Conservation (phyloP, 768 basidiomycete species). For the Mycena galericulata region DNA sequence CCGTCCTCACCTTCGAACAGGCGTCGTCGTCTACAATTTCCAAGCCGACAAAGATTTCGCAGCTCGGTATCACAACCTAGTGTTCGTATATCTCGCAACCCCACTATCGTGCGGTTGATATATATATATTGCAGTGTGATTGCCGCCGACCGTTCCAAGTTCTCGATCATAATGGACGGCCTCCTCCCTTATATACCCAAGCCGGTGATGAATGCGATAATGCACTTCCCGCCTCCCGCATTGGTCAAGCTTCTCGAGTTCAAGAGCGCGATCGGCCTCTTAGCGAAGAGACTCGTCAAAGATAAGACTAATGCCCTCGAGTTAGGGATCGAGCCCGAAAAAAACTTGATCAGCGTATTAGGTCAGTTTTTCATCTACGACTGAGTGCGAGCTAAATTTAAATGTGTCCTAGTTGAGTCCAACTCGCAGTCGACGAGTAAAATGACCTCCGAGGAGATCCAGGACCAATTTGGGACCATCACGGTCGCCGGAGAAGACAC, state of each 20-base stretch:
- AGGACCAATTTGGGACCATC: conserved; percentile 31
- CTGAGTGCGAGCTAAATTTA: not conserved
- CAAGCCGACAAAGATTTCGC: conserved; percentile 35
- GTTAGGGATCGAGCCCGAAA: conserved; percentile 30
- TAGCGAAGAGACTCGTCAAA: conserved; percentile 29
- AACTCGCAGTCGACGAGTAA: conserved; percentile 29
- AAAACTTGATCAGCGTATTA: conserved; percentile 29
- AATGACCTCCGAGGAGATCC: conserved; percentile 29
- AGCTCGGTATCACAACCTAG: conserved; percentile 29
- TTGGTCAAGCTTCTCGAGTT: conserved; percentile 30
- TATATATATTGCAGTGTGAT: conserved; percentile 21
- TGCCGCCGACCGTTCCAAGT: conserved; percentile 31
- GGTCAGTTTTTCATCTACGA: not conserved
- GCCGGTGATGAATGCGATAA: conserved; percentile 11
- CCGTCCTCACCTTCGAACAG: conserved; percentile 1
- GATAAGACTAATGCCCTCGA: conserved; percentile 30
- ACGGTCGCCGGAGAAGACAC: conserved; percentile 33
- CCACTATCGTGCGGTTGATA: not conserved
- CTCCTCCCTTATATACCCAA: conserved; percentile 33
- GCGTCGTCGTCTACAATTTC: conserved; percentile 34
- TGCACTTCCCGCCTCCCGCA: conserved; percentile 29
- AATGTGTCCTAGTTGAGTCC: conserved; percentile 14
- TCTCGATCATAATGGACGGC: conserved; percentile 27
- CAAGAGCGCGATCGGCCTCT: conserved; percentile 25
- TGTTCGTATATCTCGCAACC: conserved; percentile 8